Evolutionary conservation across 805 yeast species (phyloP).

Genomic region (Lipomyces yamanashiensis): DNA sequence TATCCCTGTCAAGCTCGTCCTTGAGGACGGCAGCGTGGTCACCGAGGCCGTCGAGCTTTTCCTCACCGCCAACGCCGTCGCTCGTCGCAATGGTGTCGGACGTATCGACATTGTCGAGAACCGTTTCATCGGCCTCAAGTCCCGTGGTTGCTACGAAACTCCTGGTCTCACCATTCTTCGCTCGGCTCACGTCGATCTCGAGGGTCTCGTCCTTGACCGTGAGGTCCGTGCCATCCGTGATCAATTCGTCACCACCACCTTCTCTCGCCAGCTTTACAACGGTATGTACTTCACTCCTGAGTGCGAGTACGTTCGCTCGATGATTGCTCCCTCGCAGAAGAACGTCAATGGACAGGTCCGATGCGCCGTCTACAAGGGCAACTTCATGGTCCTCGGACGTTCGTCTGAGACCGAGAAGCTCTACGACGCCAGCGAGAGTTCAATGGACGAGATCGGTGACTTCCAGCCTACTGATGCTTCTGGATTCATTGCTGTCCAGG

Average conservation of each 20-base stretch:
- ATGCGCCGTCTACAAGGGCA: constrained; percentile 91
- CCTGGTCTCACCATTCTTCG: constrained; percentile 97
- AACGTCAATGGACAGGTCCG: constrained; percentile 97
- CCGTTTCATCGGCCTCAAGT: constrained; percentile 97
- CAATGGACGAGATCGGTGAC: constrained; percentile 99
- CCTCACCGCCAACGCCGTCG: constrained; percentile 89
- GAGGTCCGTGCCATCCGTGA: constrained; percentile 98
- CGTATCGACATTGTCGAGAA: constrained; percentile 99
- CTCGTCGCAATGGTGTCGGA: constrained; percentile 99
- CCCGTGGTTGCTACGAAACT: constrained; percentile 99
- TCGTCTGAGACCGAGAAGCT: constrained; percentile 93
- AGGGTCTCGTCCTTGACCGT: constrained; percentile 95
- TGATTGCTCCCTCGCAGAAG: constrained; percentile 93
- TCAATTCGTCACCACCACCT: constrained; percentile 89
- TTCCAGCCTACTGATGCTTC: constrained; percentile 96
- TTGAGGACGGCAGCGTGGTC: constrained; percentile 61
- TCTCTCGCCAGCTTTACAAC: constrained; percentile 89
- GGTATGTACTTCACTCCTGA: constrained; percentile 99
- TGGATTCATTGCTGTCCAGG: constrained; percentile 97
- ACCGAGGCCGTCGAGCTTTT: constrained; percentile 92
- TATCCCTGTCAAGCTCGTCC: constrained; percentile 78
- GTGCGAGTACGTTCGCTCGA: constrained; percentile 90
- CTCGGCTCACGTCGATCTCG: constrained; percentile 91
- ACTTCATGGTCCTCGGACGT: constrained; percentile 84
- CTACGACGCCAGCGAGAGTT: constrained; percentile 96